Evolutionary conservation across 1,139 yeast species (phyloP).

Genomic region (Geotrichum bryndzae): DNA sequence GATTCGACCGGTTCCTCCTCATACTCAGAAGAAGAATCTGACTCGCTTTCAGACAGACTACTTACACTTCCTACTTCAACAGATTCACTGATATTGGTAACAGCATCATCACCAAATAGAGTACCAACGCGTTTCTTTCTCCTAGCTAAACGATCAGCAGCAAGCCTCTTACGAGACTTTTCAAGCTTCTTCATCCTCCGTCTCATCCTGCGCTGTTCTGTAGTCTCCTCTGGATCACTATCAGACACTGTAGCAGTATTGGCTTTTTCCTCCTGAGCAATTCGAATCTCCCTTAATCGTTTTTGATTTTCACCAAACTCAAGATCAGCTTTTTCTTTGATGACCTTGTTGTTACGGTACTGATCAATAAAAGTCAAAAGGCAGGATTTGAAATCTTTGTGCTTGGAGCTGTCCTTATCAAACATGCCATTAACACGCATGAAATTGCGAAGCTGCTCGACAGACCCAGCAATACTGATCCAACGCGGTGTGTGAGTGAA

Average conservation of each 20-base stretch:
- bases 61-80: not conserved
- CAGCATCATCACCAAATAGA: not conserved
- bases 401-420: not conserved
- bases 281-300: not conserved
- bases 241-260: not conserved
- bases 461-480: not conserved
- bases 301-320: not conserved
- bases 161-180: not conserved
- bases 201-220: not conserved
- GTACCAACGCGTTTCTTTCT: not conserved
- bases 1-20: not conserved
- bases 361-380: not conserved
- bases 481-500: slow-evolving; percentile 3
- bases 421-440: not conserved
- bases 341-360: not conserved
- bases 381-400: not conserved
- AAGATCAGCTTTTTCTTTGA: not conserved
- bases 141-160: not conserved
- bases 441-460: not conserved
- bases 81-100: not conserved
- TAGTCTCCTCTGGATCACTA: not conserved
- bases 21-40: not conserved
- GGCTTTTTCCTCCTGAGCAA: not conserved
- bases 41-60: not conserved
- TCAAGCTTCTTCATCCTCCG: not conserved